These are phyloP conservation scores for Yamadazyma mexicana DNA, from an alignment of 1,139 yeast species.

Conservation along the genomic window DNA sequence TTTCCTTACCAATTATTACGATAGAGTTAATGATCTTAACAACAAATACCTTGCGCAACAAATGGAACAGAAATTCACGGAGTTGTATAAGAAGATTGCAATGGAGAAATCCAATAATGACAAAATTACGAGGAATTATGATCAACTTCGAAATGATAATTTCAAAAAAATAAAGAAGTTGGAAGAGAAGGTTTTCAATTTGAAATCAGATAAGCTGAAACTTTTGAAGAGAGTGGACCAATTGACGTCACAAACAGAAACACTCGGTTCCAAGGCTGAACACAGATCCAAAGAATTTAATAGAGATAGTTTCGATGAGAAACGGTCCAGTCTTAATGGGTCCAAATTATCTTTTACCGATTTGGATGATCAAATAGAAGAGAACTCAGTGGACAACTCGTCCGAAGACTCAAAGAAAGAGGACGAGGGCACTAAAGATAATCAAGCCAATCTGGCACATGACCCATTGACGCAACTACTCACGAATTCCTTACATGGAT, in stretches of 20 bases:
- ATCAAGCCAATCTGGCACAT: not conserved
- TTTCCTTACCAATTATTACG: conserved; percentile 31
- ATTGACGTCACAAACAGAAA: not conserved
- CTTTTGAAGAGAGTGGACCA: conserved; percentile 13
- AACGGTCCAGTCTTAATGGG: not conserved
- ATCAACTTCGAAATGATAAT: conserved; percentile 20
- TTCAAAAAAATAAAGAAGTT: conserved; percentile 19
- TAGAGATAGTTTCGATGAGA: not conserved
- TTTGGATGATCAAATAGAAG: conserved; percentile 3
- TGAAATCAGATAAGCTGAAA: conserved; percentile 19
- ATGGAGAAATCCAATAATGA: conserved; percentile 20
- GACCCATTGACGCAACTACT: conserved; percentile 4
- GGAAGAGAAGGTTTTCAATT: conserved; percentile 18
- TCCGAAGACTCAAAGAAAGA: conserved; percentile 1
- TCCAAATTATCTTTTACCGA: conserved; percentile 5
- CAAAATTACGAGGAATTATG: conserved; percentile 21
- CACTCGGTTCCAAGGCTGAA: not conserved
- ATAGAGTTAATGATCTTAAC: conserved; percentile 30
- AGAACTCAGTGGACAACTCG: conserved; percentile 1
- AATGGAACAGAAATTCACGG: conserved; percentile 21
- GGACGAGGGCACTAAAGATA: not conserved
- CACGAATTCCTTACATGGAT: not conserved
- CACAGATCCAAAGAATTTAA: conserved; percentile 1
- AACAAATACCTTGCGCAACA: conserved; percentile 24
- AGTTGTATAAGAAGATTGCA: conserved; percentile 21